Evolutionary conservation across 352 stramenopile species (phyloP), one percentile per base, ranked within the genome.

Genomic region (Pythium coloratum): DNA sequence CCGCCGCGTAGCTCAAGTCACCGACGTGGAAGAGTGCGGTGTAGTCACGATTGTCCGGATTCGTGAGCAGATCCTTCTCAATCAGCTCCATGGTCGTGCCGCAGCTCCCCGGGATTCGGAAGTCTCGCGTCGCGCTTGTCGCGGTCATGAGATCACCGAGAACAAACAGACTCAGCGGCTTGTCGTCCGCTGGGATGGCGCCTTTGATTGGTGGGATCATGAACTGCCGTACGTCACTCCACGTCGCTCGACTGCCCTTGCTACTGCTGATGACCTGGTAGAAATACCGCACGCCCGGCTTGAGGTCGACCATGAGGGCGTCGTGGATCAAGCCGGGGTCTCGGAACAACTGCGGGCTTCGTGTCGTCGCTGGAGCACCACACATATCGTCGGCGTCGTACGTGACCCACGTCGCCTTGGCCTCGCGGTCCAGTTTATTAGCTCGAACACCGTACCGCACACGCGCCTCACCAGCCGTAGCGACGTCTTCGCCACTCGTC

Each of bases 1-100:
- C 75, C 13, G 64, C 66, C 14, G 89, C 83, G 70, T 96, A 95
- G 50, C 72, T 80, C 40, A 90, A 53, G 58, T 94, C 87, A 12
- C 87, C 87, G 34, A 95, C 71, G 60, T 93, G 84, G 66, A 95
- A 70, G 14, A 94, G 68, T 1, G 32, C 77, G 16, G 69, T 69
- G 57, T 84, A 73, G 36, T 88, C 76, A 13, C 53, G 46, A 44
- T 32, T n/a, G 2, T 50, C 57, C n/a, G 59, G 59, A 1, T 54
- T 53, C 2, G 47, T 30, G 4, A 44, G 33, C 7, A 85, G 34
- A 32, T 80, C 68, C 24, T 75, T 55, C n/a, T 69, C 61, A 9
- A 85, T 70, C 28, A 66, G 69, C 38, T 75, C 63, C 64, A 62
- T 51, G 9, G 56, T 62, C 38, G 40, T 54, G 3, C 40, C 56